These are phyloP conservation scores for Fusarium sp. DNA, from an alignment of 2,329 filamentous ascomycete genomes.

Conservation along the genomic window DNA sequence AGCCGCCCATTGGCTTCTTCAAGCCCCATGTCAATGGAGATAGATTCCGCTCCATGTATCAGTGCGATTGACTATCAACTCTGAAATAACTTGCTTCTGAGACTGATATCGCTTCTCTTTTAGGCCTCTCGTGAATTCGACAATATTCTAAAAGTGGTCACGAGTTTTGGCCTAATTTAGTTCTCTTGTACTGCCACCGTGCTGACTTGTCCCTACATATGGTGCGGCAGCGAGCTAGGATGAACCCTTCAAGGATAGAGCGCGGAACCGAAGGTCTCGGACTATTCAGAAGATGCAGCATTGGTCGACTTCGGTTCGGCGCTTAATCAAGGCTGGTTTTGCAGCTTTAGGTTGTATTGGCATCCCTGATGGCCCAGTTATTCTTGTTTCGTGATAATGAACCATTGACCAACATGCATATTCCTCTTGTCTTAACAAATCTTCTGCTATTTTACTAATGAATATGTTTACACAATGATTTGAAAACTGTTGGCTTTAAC, in stretches of 20 bases:
- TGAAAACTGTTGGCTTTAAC: slow-evolving; percentile 25
- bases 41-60: background rate
- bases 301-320: slow-evolving; percentile 12
- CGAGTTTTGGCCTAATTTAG: background rate
- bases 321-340: slow-evolving; percentile 27
- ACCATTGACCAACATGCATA: slow-evolving; percentile 38
- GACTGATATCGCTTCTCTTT: background rate
- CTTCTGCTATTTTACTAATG: slow-evolving; percentile 12
- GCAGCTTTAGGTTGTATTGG: slow-evolving; percentile 13
- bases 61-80: background rate
- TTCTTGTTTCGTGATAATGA: slow-evolving; percentile 40
- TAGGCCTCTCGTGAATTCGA: background rate
- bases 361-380: slow-evolving; percentile 26
- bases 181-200: slow-evolving; percentile 3
- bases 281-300: background rate
- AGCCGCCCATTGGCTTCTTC: slow-evolving; percentile 22
- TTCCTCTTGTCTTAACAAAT: slow-evolving; percentile 31
- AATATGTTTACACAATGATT: slow-evolving; percentile 9
- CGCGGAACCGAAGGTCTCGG: background rate
- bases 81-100: background rate
- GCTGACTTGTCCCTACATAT: slow-evolving; percentile 19
- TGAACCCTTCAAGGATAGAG: slow-evolving; percentile 8
- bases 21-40: background rate
- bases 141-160: background rate
- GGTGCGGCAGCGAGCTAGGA: slow-evolving; percentile 20